Base-by-base conservation (phyloP, 805 yeast genomes). In the Clavispora asparagi region DNA sequence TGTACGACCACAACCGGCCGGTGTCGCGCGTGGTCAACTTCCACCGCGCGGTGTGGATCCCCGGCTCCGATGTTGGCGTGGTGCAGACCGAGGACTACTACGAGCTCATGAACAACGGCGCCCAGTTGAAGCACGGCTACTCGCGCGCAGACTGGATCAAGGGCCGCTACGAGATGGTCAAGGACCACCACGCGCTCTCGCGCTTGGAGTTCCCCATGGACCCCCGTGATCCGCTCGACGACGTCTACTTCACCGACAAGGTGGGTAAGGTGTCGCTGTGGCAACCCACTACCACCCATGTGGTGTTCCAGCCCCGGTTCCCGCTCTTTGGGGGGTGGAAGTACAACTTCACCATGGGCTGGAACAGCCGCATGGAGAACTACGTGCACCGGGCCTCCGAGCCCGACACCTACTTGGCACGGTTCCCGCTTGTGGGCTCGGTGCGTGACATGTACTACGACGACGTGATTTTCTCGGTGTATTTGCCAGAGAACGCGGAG, bases 261-360 rank as follows among this genome's bases (percentile, higher is more conserved):
- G 96, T 92, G 27, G 99, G 99, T 32, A 87, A 88, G 67, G 96
- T 92, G 12, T 83, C 96, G 7, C 87, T 97, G 3, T 84, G 85
- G 42, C 70, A 71, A 50, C 50, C 68, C 25, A 60, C 67, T 4
- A 65, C 66, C 37, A 65, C 75, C 38, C 66, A 68, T 49, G 67
- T 88, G 41, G 70, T 83, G 31, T 64, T 94, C 53, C 79, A 77
- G 59, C 98, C 98, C 46, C 78, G 99, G 64, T 94, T 74, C 72
- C 99, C 99, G n/a, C 63, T 94, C 7, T 87, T 88, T 66, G 99
- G 99, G 41, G 95, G 91, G 38, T 94, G 99, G 99, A 77, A 83
- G 58, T 92, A 89, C 68, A 89, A 92, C 68, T 94, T 88, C 74
- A 94, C 98, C 19, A 66, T 92, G 55, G 98, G 98, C n/a, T 94